phyloP scores from a whole-genome alignment of 768 basidiomycete species.

The Pleurotus sapidus region DNA sequence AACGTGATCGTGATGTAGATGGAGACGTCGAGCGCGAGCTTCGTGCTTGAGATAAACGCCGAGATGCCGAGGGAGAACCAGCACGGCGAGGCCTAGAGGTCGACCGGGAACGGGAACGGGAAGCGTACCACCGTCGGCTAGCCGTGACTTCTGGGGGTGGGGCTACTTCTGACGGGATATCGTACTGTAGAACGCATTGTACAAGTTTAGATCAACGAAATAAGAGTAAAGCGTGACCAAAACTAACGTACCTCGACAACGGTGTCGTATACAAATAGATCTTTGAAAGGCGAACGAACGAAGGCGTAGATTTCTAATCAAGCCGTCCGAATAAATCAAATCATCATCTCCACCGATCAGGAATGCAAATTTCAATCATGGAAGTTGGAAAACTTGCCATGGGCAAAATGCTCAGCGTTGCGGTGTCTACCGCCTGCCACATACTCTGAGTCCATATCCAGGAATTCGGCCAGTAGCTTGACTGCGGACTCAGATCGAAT shows the following conservation, averaged over 20 bases:
- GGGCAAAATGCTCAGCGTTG: constrained; percentile 92
- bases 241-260: constrained; percentile 64
- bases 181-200: constrained; percentile 45
- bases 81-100: constrained; percentile 10
- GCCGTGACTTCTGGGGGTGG: constrained; percentile 28
- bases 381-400: constrained; percentile 53
- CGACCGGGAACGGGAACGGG: constrained; percentile 2
- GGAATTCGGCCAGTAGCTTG: constrained; percentile 80
- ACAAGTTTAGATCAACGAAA: neutral
- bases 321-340: neutral
- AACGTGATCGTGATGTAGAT: constrained; percentile 23
- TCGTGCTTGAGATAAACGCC: constrained; percentile 5
- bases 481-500: constrained; percentile 89
- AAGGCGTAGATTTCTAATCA: constrained; percentile 81
- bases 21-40: constrained; percentile 13
- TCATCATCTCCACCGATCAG: neutral
- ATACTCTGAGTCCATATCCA: constrained; percentile 72
- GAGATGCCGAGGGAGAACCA: constrained; percentile 23
- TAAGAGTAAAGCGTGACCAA: neutral
- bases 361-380: neutral
- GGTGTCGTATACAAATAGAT: constrained; percentile 78
- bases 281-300: constrained; percentile 84
- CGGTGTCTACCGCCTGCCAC: constrained; percentile 51
- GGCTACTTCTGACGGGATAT: constrained; percentile 40
- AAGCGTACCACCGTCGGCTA: constrained; percentile 25